phyloP scores from a whole-genome alignment of 1,284 basidiomycete genomes.

The Polyporus tsugae region DNA sequence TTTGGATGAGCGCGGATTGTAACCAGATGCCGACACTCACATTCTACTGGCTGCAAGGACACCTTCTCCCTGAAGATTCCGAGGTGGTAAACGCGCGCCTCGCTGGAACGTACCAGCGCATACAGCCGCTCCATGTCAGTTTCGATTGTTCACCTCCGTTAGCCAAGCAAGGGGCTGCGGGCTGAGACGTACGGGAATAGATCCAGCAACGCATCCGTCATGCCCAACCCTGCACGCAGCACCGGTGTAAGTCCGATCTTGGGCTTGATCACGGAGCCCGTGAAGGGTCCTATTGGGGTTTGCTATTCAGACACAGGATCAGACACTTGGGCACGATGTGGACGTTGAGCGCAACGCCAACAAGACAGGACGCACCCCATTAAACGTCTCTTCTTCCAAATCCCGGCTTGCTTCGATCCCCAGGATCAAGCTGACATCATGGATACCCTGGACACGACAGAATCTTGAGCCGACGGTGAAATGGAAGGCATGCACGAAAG shows the following conservation, averaged over 20 bases:
- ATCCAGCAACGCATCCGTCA: constrained; percentile 86
- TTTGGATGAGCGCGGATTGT: not conserved
- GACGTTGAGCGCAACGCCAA: constrained; percentile 2
- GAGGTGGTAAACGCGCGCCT: constrained; percentile 89
- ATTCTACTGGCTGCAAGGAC: constrained; percentile 93
- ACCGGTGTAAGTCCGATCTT: constrained; percentile 91
- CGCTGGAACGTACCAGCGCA: constrained; percentile 45
- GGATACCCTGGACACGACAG: constrained; percentile 58
- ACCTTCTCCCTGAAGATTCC: constrained; percentile 93
- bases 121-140: not conserved
- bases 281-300: constrained; percentile 75
- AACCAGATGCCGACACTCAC: constrained; percentile 48
- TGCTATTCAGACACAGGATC: constrained; percentile 46
- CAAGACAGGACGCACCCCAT: constrained; percentile 58
- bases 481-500: not conserved
- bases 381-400: constrained; percentile 66
- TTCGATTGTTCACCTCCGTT: not conserved
- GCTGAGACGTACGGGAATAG: constrained; percentile 74
- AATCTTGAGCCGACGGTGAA: not conserved
- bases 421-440: constrained; percentile 75
- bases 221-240: constrained; percentile 92
- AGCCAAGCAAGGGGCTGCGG: not conserved
- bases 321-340: not conserved
- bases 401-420: constrained; percentile 79
- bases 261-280: constrained; percentile 71